Percentiles rank a stretch among this genome's conserved stretches.
Evolutionary conservation across 352 stramenopile genomes (phyloP).

Genomic region (Phytophthora constricta): DNA sequence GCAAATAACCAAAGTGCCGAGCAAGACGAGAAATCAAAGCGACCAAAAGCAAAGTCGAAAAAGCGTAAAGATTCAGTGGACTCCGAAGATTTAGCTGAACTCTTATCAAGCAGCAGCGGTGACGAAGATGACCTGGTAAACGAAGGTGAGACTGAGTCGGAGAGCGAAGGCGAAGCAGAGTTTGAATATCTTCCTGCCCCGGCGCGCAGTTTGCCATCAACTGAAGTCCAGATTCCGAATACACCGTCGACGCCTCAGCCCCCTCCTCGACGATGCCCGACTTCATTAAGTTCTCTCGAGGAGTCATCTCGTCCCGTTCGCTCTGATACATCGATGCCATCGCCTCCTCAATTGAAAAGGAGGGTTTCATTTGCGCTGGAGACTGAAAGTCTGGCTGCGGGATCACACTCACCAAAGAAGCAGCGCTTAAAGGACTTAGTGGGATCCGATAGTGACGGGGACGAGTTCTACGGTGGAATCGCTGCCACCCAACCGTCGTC

Average conservation of each 20-base stretch:
- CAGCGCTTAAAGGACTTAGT: slow-evolving; percentile 22
- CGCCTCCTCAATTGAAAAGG: slow-evolving; percentile 17
- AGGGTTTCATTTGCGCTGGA: slow-evolving; percentile 36
- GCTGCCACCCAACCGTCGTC: neutral
- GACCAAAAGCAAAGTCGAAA: slow-evolving; percentile 35
- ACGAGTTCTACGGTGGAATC: slow-evolving; percentile 37
- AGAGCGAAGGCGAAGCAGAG: slow-evolving; percentile 31
- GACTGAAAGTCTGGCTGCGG: slow-evolving; percentile 6
- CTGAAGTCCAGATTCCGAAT: slow-evolving; percentile 35
- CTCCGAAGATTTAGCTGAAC: slow-evolving; percentile 58
- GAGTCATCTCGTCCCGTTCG: slow-evolving; percentile 14
- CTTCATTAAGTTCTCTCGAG: slow-evolving; percentile 19
- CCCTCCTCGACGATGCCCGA: slow-evolving; percentile 3
- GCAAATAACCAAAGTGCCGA: slow-evolving; percentile 38
- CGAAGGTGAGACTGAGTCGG: slow-evolving; percentile 3
- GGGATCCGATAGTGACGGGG: slow-evolving; percentile 31
- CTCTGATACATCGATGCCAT: neutral
- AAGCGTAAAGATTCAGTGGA: slow-evolving; percentile 44
- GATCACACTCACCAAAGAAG: slow-evolving; percentile 30
- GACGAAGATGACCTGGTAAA: slow-evolving; percentile 38
- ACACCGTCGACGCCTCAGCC: slow-evolving; percentile 26
- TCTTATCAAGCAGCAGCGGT: slow-evolving; percentile 45
- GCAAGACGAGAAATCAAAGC: slow-evolving; percentile 36
- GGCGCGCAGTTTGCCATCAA: neutral
- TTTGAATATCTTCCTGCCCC: slow-evolving; percentile 21